phyloP scores from a whole-genome alignment of 2,329 filamentous ascomycete genomes.

The Aspergillus novofumigatus region DNA sequence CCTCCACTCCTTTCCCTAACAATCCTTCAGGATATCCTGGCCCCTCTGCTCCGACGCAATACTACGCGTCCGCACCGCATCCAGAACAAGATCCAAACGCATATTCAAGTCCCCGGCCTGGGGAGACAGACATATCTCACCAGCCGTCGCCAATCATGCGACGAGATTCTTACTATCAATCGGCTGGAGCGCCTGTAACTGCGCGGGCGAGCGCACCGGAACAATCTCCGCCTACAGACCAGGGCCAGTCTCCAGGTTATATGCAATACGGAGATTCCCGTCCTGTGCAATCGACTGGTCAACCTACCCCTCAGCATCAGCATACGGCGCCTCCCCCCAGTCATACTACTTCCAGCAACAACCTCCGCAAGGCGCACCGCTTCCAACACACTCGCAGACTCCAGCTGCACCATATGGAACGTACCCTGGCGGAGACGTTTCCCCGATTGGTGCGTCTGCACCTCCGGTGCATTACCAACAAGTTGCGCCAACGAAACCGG shows the following conservation, averaged over 20 bases:
- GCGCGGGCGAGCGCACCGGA: conserved; percentile 13
- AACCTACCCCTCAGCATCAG: conserved; percentile 11
- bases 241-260: conserved; percentile 15
- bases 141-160: conserved; percentile 18
- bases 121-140: conserved; percentile 16
- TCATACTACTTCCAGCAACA: conserved; percentile 20
- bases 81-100: conserved; percentile 12
- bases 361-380: conserved; percentile 8
- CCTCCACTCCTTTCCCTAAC: conserved; percentile 11
- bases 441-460: conserved; percentile 12
- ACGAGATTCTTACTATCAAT: conserved; percentile 21
- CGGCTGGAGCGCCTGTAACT: conserved; percentile 10
- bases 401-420: conserved; percentile 10
- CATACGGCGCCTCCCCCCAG: conserved; percentile 12
- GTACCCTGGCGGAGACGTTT: conserved; percentile 16
- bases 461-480: conserved; percentile 18
- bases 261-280: conserved; percentile 13
- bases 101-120: conserved; percentile 17
- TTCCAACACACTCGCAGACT: conserved; percentile 11
- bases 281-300: conserved; percentile 9
- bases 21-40: conserved; percentile 14
- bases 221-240: conserved; percentile 12
- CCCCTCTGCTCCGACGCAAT: conserved; percentile 14
- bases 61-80: conserved; percentile 14
- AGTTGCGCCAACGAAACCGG: conserved; percentile 18